Evolutionary conservation across 2,329 filamentous ascomycete species (phyloP).

Genomic region (Lojkania enalia): DNA sequence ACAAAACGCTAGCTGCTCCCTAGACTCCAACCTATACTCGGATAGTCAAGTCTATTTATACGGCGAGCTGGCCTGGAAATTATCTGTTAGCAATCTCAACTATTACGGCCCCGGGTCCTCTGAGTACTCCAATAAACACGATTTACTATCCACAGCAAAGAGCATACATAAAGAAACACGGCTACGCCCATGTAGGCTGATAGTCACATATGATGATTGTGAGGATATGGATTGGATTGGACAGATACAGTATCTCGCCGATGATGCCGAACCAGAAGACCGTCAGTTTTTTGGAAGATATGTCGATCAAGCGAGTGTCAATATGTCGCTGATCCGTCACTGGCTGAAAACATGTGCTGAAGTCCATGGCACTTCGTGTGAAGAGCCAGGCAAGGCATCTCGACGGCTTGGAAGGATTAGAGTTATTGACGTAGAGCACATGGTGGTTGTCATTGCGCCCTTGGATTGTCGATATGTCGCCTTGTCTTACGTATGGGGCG

Average conservation of each 20-base stretch:
- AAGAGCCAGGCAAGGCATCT: background rate
- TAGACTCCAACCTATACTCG: background rate
- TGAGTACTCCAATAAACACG: background rate
- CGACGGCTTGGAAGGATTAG: background rate
- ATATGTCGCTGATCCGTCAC: background rate
- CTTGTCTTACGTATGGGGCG: constrained; percentile 14
- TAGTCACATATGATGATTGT: constrained; percentile 1
- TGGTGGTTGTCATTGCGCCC: background rate
- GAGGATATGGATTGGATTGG: background rate
- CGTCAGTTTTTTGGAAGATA: background rate
- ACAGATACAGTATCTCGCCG: background rate
- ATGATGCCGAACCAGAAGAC: background rate
- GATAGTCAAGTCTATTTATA: background rate
- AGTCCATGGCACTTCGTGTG: background rate
- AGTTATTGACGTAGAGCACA: background rate
- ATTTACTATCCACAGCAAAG: background rate
- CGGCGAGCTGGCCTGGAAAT: background rate
- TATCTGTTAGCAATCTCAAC: background rate
- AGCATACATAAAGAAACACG: background rate
- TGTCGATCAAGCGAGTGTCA: background rate
- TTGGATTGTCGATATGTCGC: constrained; percentile 7
- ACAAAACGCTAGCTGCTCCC: background rate
- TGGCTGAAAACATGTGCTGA: background rate
- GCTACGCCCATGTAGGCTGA: background rate
- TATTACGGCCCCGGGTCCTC: background rate